These are phyloP conservation scores for Truncatella angustata DNA, from an alignment of 2,329 filamentous ascomycete genomes.

Conservation along the genomic window DNA sequence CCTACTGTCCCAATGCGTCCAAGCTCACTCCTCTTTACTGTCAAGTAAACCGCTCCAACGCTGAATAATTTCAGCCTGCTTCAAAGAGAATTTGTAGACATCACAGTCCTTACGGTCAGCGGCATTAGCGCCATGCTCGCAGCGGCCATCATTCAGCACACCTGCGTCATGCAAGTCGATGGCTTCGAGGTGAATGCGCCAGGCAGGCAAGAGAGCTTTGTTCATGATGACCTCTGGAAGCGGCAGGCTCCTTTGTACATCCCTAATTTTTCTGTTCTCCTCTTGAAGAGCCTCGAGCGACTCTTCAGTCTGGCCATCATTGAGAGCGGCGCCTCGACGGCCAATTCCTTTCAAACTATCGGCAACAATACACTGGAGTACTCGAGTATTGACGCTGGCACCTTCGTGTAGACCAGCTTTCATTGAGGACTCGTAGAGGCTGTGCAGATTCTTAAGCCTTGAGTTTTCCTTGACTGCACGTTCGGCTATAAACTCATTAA, in stretches of 20 bases:
- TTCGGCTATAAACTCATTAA: conserved; percentile 21
- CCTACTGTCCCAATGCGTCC: too few relatives aligned
- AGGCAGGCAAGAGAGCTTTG: conserved; percentile 4
- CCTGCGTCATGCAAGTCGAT: background rate
- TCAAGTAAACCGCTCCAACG: conserved; percentile 10
- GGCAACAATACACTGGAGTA: conserved; percentile 23
- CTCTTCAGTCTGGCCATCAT: conserved; percentile 26
- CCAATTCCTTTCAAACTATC: conserved; percentile 19
- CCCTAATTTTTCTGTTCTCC: conserved; percentile 19
- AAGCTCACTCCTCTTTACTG: too few relatives aligned
- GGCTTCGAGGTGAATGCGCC: background rate
- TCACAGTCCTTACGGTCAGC: background rate
- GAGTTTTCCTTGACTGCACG: conserved; percentile 24
- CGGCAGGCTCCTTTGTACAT: background rate
- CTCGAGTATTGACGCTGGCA: conserved; percentile 19
- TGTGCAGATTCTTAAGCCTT: conserved; percentile 22
- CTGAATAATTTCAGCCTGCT: conserved; percentile 5
- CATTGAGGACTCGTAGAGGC: conserved; percentile 22
- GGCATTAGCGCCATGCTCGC: background rate
- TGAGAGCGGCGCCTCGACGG: conserved; percentile 18
- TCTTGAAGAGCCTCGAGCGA: conserved; percentile 23
- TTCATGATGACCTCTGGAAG: background rate
- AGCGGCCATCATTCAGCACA: background rate
- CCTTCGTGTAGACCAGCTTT: conserved; percentile 23
- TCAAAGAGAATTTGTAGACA: background rate